These are phyloP conservation scores for Rhodotorula sp. DNA, from an alignment of 1,284 basidiomycete species.

Conservation along the genomic window DNA sequence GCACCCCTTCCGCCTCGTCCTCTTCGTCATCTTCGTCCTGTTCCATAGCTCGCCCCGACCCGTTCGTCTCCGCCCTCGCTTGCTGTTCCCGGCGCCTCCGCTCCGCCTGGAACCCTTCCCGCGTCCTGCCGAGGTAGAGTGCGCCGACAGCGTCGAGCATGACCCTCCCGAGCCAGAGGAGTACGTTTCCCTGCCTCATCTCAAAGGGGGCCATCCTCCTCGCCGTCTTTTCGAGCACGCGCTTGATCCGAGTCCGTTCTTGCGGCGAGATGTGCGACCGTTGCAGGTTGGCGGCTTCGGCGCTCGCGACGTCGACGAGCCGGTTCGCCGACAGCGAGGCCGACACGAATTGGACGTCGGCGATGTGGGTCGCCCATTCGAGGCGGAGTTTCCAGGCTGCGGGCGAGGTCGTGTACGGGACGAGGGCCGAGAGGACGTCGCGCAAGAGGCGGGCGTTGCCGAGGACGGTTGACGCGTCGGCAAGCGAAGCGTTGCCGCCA, in stretches of 20 bases:
- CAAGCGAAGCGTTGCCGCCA: conserved; percentile 9
- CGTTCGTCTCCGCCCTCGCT: background rate
- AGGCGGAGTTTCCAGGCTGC: conserved; percentile 29
- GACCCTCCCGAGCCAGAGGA: conserved; percentile 31
- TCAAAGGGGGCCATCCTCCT: conserved; percentile 32
- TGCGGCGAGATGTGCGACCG: conserved; percentile 1
- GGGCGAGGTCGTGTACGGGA: conserved; percentile 27
- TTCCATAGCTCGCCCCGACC: conserved; percentile 34
- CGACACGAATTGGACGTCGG: conserved; percentile 38
- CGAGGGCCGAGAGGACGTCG: conserved; percentile 30
- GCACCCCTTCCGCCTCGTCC: conserved; percentile 48
- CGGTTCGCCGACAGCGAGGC: conserved; percentile 32
- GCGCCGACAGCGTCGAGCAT: conserved; percentile 38
- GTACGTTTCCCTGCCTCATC: conserved; percentile 31
- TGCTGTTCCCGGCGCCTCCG: conserved; percentile 21
- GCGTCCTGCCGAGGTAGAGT: conserved; percentile 28
- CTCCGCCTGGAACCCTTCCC: conserved; percentile 15
- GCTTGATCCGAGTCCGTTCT: conserved; percentile 22
- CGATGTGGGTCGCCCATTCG: conserved; percentile 37
- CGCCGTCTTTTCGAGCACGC: conserved; percentile 31
- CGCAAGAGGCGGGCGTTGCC: conserved; percentile 36
- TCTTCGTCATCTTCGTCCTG: conserved; percentile 51
- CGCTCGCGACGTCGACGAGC: conserved; percentile 32
- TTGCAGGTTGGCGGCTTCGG: conserved; percentile 25
- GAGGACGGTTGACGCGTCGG: conserved; percentile 33